phyloP scores from a whole-genome alignment of 2,329 filamentous ascomycete genomes.

The Tolypocladium tundrense region DNA sequence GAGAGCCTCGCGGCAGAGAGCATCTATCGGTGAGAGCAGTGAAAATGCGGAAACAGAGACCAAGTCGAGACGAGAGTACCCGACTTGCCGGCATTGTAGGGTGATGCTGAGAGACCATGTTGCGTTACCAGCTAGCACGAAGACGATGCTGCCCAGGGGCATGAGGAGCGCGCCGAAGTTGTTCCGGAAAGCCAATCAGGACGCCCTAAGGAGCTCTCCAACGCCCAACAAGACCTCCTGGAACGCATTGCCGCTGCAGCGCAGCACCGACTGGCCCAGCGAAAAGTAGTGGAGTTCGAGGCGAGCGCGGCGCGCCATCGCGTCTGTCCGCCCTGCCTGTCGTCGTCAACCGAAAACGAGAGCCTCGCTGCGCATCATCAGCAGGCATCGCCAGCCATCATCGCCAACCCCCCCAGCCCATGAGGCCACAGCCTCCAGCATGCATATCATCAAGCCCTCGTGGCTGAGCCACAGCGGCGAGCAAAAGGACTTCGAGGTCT shows the following conservation, averaged over 20 bases:
- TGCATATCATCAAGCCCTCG: constrained; percentile 87
- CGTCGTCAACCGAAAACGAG: not conserved
- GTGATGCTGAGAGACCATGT: not conserved
- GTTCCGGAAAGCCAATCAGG: not conserved
- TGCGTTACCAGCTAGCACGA: no score
- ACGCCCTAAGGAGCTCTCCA: not conserved
- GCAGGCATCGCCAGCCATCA: not conserved
- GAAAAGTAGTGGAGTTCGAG: not conserved
- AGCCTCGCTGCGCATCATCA: not conserved
- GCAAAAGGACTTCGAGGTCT: constrained; percentile 97
- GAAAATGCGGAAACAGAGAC: not conserved
- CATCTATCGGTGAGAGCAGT: not conserved
- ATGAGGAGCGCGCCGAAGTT: not conserved
- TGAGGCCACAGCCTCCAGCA: constrained; percentile 19
- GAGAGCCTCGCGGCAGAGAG: not conserved
- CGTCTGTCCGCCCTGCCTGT: not conserved
- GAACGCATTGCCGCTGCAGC: not conserved
- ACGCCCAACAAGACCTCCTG: not conserved
- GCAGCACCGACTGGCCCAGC: not conserved
- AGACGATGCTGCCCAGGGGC: no score
- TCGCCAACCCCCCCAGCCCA: not conserved
- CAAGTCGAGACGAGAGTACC: no score
- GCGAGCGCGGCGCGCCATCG: not conserved
- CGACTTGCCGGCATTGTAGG: no score
- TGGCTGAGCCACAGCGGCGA: constrained; percentile 97